These are phyloP conservation scores for Fomitopsis schrenkii DNA, from an alignment of 1,284 basidiomycete species.

Conservation along the genomic window DNA sequence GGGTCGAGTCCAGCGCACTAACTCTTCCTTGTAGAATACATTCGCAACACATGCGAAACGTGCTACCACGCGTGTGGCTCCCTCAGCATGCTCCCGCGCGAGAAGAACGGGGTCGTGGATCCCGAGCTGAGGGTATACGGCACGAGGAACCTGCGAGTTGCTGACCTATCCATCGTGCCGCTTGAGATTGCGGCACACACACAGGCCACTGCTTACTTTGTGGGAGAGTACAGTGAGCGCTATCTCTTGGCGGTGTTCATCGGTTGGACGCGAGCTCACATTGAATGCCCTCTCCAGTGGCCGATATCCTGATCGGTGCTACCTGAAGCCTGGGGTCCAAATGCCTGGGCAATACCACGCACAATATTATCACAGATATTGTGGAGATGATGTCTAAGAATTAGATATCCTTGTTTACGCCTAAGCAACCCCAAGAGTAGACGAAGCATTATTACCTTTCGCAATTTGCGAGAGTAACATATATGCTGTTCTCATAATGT, in stretches of 20 bases:
- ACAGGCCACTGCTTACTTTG: slow-evolving; percentile 38
- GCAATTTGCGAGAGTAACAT: not conserved
- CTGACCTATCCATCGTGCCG: slow-evolving; percentile 25
- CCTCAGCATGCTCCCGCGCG: slow-evolving; percentile 41
- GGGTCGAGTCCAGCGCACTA: not conserved
- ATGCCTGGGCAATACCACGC: not conserved
- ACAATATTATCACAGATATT: no score
- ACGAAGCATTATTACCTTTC: no score
- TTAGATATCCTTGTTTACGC: not conserved
- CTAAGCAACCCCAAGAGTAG: not conserved
- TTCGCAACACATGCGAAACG: slow-evolving; percentile 11
- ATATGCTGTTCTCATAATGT: not conserved
- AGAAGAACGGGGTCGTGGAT: slow-evolving; percentile 50
- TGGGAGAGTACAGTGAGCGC: slow-evolving; percentile 23
- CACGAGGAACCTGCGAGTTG: slow-evolving; percentile 29
- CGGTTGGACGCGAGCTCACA: not conserved
- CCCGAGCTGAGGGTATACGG: slow-evolving; percentile 29
- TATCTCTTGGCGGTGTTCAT: not conserved
- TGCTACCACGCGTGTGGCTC: slow-evolving; percentile 14
- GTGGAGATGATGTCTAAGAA: not conserved
- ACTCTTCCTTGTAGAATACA: slow-evolving; percentile 9
- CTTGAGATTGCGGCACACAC: slow-evolving; percentile 27
- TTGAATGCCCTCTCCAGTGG: not conserved
- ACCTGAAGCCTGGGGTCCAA: not conserved
- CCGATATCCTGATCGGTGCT: slow-evolving; percentile 1